Evolutionary conservation across 805 yeast species (phyloP).

Genomic region (Candida incommunis): DNA sequence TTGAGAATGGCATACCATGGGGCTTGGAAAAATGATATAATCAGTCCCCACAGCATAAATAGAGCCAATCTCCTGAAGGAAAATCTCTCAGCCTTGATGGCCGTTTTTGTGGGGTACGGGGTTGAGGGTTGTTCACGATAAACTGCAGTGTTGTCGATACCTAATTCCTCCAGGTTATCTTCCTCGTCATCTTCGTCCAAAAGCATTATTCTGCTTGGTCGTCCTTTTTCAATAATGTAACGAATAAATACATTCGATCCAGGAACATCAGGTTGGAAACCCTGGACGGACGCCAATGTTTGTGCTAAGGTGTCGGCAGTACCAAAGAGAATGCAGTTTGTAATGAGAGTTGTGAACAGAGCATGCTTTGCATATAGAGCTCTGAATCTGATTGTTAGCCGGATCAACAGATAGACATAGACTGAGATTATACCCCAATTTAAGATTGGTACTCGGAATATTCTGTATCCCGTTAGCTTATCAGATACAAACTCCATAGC

Average conservation of each 20-base stretch:
- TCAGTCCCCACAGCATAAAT: slow-evolving; percentile 77
- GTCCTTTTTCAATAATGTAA: slow-evolving; percentile 20
- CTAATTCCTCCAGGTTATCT: slow-evolving; percentile 12
- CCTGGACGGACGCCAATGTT: slow-evolving; percentile 32
- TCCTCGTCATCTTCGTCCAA: slow-evolving; percentile 18
- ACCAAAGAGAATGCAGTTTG: slow-evolving; percentile 72
- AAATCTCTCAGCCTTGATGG: slow-evolving; percentile 26
- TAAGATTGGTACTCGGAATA: slow-evolving; percentile 19
- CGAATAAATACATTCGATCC: slow-evolving; percentile 8
- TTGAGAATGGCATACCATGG: slow-evolving; percentile 83
- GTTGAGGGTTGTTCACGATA: not conserved
- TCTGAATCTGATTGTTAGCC: slow-evolving; percentile 20
- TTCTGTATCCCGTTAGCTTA: slow-evolving; percentile 9
- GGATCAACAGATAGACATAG: slow-evolving; percentile 18
- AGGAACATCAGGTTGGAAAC: slow-evolving; percentile 12
- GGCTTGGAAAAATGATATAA: slow-evolving; percentile 70
- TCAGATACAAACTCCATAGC: not conserved
- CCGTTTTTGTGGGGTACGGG: not conserved
- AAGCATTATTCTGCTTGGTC: slow-evolving; percentile 17
- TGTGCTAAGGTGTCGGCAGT: slow-evolving; percentile 90
- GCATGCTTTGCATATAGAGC: slow-evolving; percentile 43
- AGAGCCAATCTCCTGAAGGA: slow-evolving; percentile 59
- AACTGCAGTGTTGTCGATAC: slow-evolving; percentile 7
- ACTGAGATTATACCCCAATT: slow-evolving; percentile 21
- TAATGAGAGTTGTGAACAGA: slow-evolving; percentile 61